Conservation (phyloP, 1,284 basidiomycete species). For the Xerocomus amazonicus region DNA sequence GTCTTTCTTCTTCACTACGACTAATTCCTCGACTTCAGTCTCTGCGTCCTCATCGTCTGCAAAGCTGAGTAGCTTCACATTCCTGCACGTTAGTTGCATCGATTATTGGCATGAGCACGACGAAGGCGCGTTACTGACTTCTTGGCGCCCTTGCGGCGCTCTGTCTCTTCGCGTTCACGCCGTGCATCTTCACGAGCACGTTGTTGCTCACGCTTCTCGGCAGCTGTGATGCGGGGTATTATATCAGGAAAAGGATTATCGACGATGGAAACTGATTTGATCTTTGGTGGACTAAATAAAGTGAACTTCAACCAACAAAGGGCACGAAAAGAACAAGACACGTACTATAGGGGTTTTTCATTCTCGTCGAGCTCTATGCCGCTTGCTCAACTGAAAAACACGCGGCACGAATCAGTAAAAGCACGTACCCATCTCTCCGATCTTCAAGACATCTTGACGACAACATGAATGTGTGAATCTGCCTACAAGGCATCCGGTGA, state of each 20-base stretch:
- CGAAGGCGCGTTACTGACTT: conserved; percentile 52
- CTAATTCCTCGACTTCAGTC: conserved; percentile 48
- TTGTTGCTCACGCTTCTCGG: conserved; percentile 81
- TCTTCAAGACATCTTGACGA: conserved; percentile 76
- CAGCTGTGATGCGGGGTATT: conserved; percentile 92
- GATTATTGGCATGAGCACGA: conserved; percentile 2
- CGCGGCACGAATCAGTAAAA: background rate
- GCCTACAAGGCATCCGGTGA: conserved; percentile 12
- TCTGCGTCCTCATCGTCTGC: conserved; percentile 69
- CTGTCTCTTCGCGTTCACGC: conserved; percentile 72
- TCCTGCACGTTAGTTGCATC: conserved; percentile 44
- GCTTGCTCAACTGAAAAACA: background rate
- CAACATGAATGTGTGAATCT: background rate
- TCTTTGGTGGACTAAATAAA: conserved; percentile 74
- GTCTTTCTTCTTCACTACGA: conserved; percentile 69
- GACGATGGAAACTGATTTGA: conserved; percentile 77
- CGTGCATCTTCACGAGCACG: conserved; percentile 73
- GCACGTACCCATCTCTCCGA: conserved; percentile 75
- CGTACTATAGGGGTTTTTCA: conserved; percentile 83
- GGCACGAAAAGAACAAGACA: conserved; percentile 13
- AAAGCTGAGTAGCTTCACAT: conserved; percentile 85
- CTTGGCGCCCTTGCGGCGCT: conserved; percentile 72
- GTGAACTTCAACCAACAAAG: conserved; percentile 5
- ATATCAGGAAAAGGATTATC: conserved; percentile 96
- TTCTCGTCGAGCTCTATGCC: conserved; percentile 73